Conservation (phyloP, 1,139 yeast genomes). For the Groenewaldozyma sp. region DNA sequence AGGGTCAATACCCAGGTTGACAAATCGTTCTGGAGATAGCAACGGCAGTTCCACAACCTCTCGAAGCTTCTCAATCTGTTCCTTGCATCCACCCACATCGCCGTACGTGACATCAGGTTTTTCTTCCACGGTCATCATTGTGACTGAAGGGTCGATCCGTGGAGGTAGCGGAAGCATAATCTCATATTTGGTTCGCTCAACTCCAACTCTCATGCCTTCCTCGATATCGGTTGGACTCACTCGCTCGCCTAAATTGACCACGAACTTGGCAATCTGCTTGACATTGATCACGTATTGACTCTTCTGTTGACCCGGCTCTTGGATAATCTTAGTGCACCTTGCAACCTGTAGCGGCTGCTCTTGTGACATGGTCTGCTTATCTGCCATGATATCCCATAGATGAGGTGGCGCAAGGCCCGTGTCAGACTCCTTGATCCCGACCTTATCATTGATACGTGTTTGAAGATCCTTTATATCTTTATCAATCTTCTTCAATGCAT, state of each 20-base stretch:
- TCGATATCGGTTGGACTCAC: conserved; percentile 98
- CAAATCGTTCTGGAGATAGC: conserved; percentile 91
- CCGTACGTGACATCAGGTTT: conserved; percentile 80
- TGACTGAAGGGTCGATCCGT: conserved; percentile 91
- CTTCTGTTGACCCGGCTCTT: conserved; percentile 64
- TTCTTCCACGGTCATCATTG: conserved; percentile 99
- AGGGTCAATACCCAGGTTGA: conserved; percentile 93
- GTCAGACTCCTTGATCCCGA: conserved; percentile 89
- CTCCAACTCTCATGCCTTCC: conserved; percentile 99
- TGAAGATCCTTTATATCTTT: conserved; percentile 78
- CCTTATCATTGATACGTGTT: conserved; percentile 80
- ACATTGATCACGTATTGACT: conserved; percentile 91
- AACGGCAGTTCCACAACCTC: conserved; percentile 96
- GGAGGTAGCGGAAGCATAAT: conserved; percentile 97
- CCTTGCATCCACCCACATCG: conserved; percentile 97
- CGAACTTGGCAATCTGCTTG: conserved; percentile 96
- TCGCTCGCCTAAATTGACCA: conserved; percentile 91
- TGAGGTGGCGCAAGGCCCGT: conserved; percentile 95
- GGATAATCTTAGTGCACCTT: conserved; percentile 94
- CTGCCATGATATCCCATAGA: conserved; percentile 96
- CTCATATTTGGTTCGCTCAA: conserved; percentile 92
- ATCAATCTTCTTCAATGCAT: conserved; percentile 69
- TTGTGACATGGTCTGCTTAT: conserved; percentile 82
- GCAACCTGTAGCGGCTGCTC: conserved; percentile 98
- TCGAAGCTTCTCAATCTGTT: conserved; percentile 91